Evolutionary conservation across 2,329 filamentous ascomycete species (phyloP).

Genomic region (Penicillium sclerotiorum): DNA sequence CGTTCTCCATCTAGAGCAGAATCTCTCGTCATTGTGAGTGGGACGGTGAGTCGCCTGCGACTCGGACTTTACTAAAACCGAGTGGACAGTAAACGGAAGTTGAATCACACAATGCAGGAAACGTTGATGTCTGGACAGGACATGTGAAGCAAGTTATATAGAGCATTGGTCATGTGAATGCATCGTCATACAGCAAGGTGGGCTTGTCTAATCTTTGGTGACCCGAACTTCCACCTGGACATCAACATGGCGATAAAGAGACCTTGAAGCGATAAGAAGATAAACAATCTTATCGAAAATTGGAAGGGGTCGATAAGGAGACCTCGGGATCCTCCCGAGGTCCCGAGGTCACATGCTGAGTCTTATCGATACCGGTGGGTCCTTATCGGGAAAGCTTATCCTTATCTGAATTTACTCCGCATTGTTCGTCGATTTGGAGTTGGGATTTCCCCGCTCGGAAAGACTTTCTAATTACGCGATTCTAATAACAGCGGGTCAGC

Average conservation of each 20-base stretch:
- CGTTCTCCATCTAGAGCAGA: constrained; percentile 1
- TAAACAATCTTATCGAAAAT: too few species aligned
- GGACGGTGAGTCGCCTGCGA: too few species aligned
- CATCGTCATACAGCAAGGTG: neutral
- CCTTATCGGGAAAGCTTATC: neutral
- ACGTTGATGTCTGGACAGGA: neutral
- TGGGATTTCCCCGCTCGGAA: neutral
- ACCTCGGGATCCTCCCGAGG: neutral
- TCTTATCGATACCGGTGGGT: neutral
- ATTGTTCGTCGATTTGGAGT: neutral
- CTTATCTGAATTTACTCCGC: neutral
- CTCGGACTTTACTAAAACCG: too few species aligned
- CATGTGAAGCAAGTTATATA: neutral
- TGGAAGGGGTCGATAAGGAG: neutral
- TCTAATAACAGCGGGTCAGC: neutral
- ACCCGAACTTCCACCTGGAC: neutral
- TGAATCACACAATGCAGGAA: neutral
- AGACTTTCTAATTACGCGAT: neutral
- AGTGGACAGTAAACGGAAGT: neutral
- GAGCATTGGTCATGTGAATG: neutral
- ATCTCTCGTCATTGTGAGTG: constrained; percentile 5
- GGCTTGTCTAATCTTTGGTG: neutral
- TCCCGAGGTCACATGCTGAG: neutral
- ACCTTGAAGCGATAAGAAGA: neutral
- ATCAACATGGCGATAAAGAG: neutral